Percentiles rank a stretch among this genome's conserved stretches.
phyloP scores from a whole-genome alignment of 208 protist genomes.

The Leishmania tropica region DNA sequence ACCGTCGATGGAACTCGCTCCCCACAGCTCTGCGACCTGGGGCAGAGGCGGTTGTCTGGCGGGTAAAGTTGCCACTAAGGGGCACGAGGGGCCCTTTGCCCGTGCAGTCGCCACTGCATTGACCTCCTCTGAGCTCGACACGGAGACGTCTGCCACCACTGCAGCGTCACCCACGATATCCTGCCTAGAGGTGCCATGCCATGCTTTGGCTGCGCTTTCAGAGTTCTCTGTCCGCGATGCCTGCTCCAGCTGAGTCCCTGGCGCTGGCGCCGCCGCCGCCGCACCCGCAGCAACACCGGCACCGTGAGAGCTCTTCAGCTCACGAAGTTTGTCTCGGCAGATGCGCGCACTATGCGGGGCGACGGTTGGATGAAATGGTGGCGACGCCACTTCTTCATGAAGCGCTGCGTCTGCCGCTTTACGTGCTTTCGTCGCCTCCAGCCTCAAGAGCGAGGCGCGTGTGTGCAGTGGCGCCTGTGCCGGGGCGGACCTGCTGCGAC shows the following conservation, averaged over 20 bases:
- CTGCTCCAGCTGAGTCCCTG: not conserved
- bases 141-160: not conserved
- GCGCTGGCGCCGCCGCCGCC: not conserved
- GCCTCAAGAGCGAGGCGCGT: constrained; percentile 20
- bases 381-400: constrained; percentile 14
- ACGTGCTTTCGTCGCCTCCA: constrained; percentile 16
- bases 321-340: constrained; percentile 22
- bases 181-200: not conserved
- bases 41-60: not conserved
- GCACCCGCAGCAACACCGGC: not conserved
- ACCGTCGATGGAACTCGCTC: not conserved
- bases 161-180: not conserved
- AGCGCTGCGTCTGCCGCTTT: constrained; percentile 6
- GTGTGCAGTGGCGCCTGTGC: constrained; percentile 19
- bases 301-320: not conserved
- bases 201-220: not conserved
- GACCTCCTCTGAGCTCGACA: not conserved
- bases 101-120: not conserved
- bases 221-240: not conserved
- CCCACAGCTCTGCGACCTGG: not conserved
- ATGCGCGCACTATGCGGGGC: constrained; percentile 21
- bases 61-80: not conserved
- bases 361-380: constrained; percentile 21
- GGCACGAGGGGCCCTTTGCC: not conserved
- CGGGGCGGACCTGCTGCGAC: constrained; percentile 3